Percentiles rank a stretch among this genome's conserved stretches.
Conservation (phyloP, 139 green algal genomes). For the Chlamydomonas applanata region DNA sequence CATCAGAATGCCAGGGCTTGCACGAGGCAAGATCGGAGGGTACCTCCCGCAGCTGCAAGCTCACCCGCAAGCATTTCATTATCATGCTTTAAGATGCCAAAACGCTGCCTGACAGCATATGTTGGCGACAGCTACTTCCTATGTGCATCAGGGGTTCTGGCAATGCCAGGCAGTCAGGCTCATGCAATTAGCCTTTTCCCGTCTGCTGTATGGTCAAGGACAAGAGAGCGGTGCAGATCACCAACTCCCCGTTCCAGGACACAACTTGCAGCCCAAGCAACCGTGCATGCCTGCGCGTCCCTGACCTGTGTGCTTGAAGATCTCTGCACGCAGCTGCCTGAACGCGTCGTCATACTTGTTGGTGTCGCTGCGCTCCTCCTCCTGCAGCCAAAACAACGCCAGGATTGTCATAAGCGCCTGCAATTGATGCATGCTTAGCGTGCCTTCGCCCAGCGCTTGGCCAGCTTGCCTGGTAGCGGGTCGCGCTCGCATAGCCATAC, state of each 20-base stretch:
- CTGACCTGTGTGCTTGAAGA: conserved; percentile 75
- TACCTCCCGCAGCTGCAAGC: neutral
- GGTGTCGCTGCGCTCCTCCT: conserved; percentile 82
- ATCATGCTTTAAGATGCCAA: too few species aligned
- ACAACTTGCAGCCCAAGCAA: neutral
- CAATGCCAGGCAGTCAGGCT: too few species aligned
- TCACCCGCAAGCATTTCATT: neutral
- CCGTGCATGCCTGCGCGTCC: neutral
- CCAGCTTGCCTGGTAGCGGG: neutral
- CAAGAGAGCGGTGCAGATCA: neutral
- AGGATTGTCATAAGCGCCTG: too few species aligned
- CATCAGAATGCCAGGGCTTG: neutral
- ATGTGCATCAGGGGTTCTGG: too few species aligned
- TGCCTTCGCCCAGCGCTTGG: neutral
- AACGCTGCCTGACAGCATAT: too few species aligned
- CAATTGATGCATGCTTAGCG: neutral
- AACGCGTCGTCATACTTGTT: conserved; percentile 82
- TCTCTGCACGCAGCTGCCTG: conserved; percentile 64
- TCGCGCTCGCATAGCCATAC: neutral
- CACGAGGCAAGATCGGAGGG: neutral
- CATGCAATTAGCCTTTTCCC: too few species aligned
- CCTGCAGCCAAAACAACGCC: conserved; percentile 37
- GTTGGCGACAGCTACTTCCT: too few species aligned
- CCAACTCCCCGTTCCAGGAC: neutral
- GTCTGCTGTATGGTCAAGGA: too few species aligned